Base-by-base conservation (phyloP, 306 rosid species). In the Abrus precatorius region DNA sequence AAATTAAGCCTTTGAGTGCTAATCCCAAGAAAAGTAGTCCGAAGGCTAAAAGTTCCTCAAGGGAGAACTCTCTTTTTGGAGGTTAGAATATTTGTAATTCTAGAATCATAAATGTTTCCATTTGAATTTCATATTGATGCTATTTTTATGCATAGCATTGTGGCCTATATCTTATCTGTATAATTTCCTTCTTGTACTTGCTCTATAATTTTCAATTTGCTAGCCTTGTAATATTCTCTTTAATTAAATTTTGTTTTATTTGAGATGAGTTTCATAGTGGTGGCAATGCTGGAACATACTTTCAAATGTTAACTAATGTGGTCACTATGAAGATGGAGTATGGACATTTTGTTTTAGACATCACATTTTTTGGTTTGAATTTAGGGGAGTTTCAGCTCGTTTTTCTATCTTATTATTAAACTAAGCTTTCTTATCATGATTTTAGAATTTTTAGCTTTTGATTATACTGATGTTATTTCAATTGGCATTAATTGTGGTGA, bases 21-120 rank as follows among this genome's bases (percentile, higher is more conserved):
- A 93, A 87, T 82, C 80, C 88, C 49, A 95, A 96, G 90, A 96
- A 83, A 88, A 91, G 85, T 87, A 96, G 97, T 91, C 99, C 97
- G 38, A 96, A 89, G 90, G 97, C 97, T 53, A 96, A 89, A 85
- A 96, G 88, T 87, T 89, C 93, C 52, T 85, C 94, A 45, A 87
- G 97, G 87, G 99, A 96, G 82, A 71, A 4, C 7, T 91, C 99
- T 84, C 93, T 90, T 66, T 89, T 92, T 83, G 98, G 97, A 93
- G 99, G 99, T 96, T 69, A 85, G 97, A 78, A 70, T 65, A 57
- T 81, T 61, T 84, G 76, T 47, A 62, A 41, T 67, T 73, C 67
- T 76, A 7, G 69, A 66, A 63, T 43, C 50, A n/a, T 47, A 40
- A 52, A 30, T 49, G 20, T 67, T 74, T 49, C 36, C 60, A n/a